Evolutionary conservation across 2,329 filamentous ascomycete species (phyloP).

Genomic region (Fusarium setosum): DNA sequence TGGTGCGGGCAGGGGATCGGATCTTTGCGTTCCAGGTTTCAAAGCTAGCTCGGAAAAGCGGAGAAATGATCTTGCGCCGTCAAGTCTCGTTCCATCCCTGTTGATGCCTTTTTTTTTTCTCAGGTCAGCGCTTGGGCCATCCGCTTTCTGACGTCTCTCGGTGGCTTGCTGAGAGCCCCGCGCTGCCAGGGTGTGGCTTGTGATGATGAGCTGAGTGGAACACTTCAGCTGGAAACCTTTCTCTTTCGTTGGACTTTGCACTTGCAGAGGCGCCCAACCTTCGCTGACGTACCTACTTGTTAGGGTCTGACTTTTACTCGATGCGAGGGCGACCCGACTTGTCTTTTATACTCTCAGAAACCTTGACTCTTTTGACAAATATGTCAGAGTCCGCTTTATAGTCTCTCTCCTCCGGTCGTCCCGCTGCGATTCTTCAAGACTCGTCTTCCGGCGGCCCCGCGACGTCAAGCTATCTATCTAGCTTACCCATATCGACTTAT

Average conservation of each 20-base stretch:
- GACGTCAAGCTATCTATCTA: slow-evolving; percentile 11
- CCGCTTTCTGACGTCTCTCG: neutral
- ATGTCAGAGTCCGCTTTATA: slow-evolving; percentile 35
- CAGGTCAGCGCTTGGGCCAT: no score
- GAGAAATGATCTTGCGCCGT: no score
- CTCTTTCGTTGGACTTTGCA: slow-evolving; percentile 3
- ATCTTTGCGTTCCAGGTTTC: no score
- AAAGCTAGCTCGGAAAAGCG: no score
- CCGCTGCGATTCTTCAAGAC: slow-evolving; percentile 25
- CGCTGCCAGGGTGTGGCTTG: slow-evolving; percentile 16
- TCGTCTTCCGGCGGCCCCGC: slow-evolving; percentile 24
- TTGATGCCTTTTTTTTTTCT: no score
- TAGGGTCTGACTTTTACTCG: neutral
- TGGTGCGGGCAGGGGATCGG: neutral
- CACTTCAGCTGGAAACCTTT: slow-evolving; percentile 4
- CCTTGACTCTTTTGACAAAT: slow-evolving; percentile 1
- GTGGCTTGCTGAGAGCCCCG: neutral
- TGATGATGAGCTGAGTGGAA: slow-evolving; percentile 29
- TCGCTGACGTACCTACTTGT: slow-evolving; percentile 5
- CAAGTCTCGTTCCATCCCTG: no score
- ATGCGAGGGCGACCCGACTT: neutral
- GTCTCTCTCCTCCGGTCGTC: slow-evolving; percentile 14
- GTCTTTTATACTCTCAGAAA: neutral
- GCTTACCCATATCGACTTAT: neutral
- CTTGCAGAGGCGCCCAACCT: neutral